Percentiles rank a stretch among this genome's conserved stretches.
These are phyloP conservation scores for Apiotrichum mycotoxinovorans DNA, from an alignment of 1,284 basidiomycete species.

Conservation along the genomic window DNA sequence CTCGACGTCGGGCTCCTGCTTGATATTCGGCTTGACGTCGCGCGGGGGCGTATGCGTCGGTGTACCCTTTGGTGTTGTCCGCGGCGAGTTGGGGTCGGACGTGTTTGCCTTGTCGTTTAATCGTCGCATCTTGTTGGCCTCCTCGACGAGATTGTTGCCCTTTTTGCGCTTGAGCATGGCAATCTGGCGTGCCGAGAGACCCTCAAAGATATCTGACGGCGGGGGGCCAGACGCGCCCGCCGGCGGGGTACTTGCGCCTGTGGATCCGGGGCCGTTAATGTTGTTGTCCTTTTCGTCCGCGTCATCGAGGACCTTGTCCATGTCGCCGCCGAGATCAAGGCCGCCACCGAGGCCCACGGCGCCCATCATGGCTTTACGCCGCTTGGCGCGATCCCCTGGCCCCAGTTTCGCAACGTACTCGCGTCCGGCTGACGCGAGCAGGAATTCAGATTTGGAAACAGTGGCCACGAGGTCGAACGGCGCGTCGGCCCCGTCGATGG, in stretches of 20 bases:
- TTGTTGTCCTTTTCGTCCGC: constrained; percentile 27
- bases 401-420: constrained; percentile 43
- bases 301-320: constrained; percentile 43
- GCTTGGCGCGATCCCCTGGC: constrained; percentile 38
- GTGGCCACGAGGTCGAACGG: constrained; percentile 28
- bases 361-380: constrained; percentile 47
- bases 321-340: constrained; percentile 38
- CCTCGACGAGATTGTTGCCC: constrained; percentile 44
- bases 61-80: constrained; percentile 13
- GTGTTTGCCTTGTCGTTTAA: constrained; percentile 32
- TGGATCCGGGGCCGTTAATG: constrained; percentile 7
- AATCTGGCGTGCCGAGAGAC: constrained; percentile 48
- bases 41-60: constrained; percentile 13
- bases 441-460: constrained; percentile 21
- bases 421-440: constrained; percentile 45
- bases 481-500: constrained; percentile 9
- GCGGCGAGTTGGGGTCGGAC: constrained; percentile 13
- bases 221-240: constrained; percentile 1
- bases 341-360: constrained; percentile 43
- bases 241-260: constrained; percentile 9
- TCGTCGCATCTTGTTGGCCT: constrained; percentile 47
- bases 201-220: constrained; percentile 44
- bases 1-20: constrained; percentile 12
- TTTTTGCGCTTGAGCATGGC: constrained; percentile 51
- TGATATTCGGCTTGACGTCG: constrained; percentile 10